Percentiles rank a stretch among this genome's conserved stretches.
These are phyloP conservation scores for Takakia lepidozioides DNA, from an alignment of 225 moss, liverwort and hornwort species.

Conservation along the genomic window DNA sequence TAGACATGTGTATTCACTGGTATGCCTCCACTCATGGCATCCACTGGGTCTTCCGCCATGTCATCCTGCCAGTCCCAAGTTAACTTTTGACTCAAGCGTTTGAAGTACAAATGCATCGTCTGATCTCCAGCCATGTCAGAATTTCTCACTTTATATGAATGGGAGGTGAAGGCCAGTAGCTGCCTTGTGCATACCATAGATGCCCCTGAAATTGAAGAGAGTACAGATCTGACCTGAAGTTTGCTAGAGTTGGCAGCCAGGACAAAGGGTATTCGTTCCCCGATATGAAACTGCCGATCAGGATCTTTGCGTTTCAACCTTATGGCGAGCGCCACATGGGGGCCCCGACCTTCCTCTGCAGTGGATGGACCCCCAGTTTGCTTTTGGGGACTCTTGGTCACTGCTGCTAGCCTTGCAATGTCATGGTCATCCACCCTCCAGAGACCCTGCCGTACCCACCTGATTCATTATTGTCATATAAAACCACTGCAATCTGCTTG, in stretches of 20 bases:
- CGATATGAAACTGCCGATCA: constrained; percentile 60
- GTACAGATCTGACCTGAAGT: constrained; percentile 27
- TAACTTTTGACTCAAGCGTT: background rate
- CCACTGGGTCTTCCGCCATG: constrained; percentile 56
- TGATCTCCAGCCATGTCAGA: no score
- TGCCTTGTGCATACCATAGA: no score
- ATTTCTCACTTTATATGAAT: no score
- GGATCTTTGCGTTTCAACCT: constrained; percentile 58
- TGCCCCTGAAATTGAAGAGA: no score
- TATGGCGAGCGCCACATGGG: constrained; percentile 56
- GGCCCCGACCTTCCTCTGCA: constrained; percentile 65
- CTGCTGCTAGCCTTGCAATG: constrained; percentile 42
- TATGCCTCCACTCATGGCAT: constrained; percentile 39
- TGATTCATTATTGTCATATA: constrained; percentile 4
- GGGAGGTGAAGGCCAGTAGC: no score
- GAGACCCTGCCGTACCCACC: constrained; percentile 33
- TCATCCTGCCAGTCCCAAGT: constrained; percentile 41
- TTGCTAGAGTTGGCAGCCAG: constrained; percentile 57
- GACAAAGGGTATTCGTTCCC: constrained; percentile 48
- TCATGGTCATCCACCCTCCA: constrained; percentile 61
- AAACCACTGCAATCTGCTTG: no score
- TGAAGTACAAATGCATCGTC: no score
- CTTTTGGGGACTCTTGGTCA: constrained; percentile 31
- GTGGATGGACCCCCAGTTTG: constrained; percentile 45
- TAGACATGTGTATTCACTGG: constrained; percentile 56